These are phyloP conservation scores for Senecio squalidus DNA, from an alignment of 140 eudicot genomes.

Conservation along the genomic window DNA sequence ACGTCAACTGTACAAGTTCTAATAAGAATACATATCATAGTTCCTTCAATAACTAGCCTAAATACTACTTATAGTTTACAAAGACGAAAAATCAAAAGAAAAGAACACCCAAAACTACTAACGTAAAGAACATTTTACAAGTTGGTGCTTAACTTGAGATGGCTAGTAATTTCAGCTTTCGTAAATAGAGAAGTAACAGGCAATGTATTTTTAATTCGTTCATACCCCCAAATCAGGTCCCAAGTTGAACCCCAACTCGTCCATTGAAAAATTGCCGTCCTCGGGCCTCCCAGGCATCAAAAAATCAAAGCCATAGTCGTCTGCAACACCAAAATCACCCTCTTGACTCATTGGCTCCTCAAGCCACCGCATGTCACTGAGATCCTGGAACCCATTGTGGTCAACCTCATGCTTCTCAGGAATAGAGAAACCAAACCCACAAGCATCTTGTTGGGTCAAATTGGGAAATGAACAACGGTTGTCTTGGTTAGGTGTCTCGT, in stretches of 20 bases:
- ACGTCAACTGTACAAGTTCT: background rate
- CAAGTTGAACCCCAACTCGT: constrained; percentile 40
- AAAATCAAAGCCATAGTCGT: constrained; percentile 49
- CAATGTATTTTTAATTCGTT: background rate
- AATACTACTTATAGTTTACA: background rate
- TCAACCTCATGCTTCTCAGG: background rate
- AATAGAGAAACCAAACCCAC: background rate
- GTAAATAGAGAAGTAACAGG: background rate
- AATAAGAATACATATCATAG: background rate
- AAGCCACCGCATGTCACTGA: background rate
- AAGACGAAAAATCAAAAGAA: background rate
- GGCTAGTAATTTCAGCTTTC: background rate
- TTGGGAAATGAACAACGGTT: background rate
- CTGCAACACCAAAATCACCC: background rate
- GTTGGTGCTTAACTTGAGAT: background rate
- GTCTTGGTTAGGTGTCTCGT: background rate
- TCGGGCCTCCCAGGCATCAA: constrained; percentile 54
- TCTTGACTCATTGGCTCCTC: background rate
- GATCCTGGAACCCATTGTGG: background rate
- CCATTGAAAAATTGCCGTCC: constrained; percentile 30
- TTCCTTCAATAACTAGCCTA: background rate
- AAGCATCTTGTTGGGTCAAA: background rate
- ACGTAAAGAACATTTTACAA: background rate
- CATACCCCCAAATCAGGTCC: constrained; percentile 23
- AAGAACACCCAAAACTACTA: background rate